These are phyloP conservation scores for Aulographum hederae DNA, from an alignment of 2,329 filamentous ascomycete species.

Conservation along the genomic window DNA sequence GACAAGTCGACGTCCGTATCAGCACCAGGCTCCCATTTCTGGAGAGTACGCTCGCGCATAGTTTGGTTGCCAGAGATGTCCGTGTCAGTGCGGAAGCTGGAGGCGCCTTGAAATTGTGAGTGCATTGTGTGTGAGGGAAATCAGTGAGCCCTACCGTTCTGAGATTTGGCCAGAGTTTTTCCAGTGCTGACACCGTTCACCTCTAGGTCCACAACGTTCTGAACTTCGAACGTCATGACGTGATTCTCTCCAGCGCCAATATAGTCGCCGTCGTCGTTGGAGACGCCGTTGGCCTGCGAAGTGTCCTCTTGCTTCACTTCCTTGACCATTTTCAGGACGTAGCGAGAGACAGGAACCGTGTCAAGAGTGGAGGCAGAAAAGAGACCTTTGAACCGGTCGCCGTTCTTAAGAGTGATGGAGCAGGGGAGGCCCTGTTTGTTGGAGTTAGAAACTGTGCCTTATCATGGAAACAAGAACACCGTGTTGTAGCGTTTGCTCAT, in stretches of 20 bases:
- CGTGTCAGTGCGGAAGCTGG: slow-evolving; percentile 67
- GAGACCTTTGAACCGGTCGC: slow-evolving; percentile 42
- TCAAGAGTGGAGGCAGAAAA: slow-evolving; percentile 38
- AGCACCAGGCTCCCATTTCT: slow-evolving; percentile 58
- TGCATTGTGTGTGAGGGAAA: slow-evolving; percentile 2
- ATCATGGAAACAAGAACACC: not conserved
- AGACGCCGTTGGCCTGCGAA: slow-evolving; percentile 26
- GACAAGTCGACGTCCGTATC: slow-evolving; percentile 47
- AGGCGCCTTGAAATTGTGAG: slow-evolving; percentile 33
- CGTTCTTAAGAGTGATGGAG: slow-evolving; percentile 38
- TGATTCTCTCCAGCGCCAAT: slow-evolving; percentile 28
- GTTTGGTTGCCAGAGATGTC: slow-evolving; percentile 65
- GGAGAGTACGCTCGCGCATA: slow-evolving; percentile 54
- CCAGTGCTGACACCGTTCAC: slow-evolving; percentile 34
- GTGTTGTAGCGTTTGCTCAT: not conserved
- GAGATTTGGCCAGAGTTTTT: slow-evolving; percentile 29
- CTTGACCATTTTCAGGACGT: slow-evolving; percentile 49
- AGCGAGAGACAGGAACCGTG: slow-evolving; percentile 15
- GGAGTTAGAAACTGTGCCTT: not conserved
- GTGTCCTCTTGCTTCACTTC: slow-evolving; percentile 22
- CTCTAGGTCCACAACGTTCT: slow-evolving; percentile 38
- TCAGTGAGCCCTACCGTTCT: slow-evolving; percentile 35
- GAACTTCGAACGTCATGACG: slow-evolving; percentile 41
- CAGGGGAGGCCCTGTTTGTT: slow-evolving; percentile 32
- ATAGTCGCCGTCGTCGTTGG: slow-evolving; percentile 22